A percentile compares a stretch with the other conserved stretches of the same genome.
These are phyloP conservation scores for Eucalyptus cladocalyx DNA, from an alignment of 345 rosid genomes.

Conservation along the genomic window DNA sequence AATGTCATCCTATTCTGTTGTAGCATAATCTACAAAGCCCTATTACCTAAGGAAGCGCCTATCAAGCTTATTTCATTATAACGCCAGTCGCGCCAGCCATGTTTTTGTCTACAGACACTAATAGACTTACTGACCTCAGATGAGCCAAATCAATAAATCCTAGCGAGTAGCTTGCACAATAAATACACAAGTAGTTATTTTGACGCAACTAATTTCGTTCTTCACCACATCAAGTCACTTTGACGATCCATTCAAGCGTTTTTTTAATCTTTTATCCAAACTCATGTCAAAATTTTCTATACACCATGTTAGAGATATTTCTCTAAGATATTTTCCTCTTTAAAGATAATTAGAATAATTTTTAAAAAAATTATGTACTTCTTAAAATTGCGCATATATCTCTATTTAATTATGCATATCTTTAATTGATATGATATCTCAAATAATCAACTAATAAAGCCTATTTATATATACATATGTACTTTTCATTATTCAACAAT, in stretches of 20 bases:
- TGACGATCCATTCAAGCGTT: neutral
- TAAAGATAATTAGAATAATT: neutral
- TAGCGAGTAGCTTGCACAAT: neutral
- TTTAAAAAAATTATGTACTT: rapidly evolving
- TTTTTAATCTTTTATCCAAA: neutral
- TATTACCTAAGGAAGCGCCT: neutral
- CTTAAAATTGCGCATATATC: rapidly evolving
- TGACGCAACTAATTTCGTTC: neutral
- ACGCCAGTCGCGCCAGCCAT: rapidly evolving
- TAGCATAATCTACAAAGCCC: rapidly evolving
- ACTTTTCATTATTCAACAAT: neutral
- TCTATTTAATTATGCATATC: neutral
- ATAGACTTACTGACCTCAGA: rapidly evolving
- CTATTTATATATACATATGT: rapidly evolving
- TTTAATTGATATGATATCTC: neutral
- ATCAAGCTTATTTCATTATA: rapidly evolving
- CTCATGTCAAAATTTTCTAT: neutral
- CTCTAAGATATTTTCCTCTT: neutral
- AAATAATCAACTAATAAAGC: neutral
- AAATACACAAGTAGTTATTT: neutral
- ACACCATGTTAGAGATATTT: neutral
- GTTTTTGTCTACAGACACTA: neutral
- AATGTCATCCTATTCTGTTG: neutral
- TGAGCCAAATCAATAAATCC: neutral
- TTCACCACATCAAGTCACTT: neutral